Conservation (phyloP, 129 eudicot species). For the Chrysanthemum seticuspe region DNA sequence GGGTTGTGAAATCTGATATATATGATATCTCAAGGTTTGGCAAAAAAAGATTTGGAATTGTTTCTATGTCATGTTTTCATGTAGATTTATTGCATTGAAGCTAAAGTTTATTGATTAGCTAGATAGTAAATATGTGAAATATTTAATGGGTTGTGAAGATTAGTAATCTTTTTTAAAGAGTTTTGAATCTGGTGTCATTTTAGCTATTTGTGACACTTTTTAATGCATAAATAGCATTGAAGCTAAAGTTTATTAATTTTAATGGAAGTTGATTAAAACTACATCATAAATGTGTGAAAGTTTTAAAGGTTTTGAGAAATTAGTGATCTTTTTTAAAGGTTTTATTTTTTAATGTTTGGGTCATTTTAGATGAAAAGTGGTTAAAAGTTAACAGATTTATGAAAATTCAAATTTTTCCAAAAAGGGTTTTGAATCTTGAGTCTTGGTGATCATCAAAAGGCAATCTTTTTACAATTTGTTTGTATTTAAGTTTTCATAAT, state of each 20-base stretch:
- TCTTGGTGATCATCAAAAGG: neutral
- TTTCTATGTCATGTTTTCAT: slow-evolving; percentile 20
- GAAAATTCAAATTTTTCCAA: neutral
- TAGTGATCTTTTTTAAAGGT: too few species aligned
- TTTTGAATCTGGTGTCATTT: slow-evolving; percentile 15
- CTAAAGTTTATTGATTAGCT: neutral
- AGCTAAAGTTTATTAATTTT: too few species aligned
- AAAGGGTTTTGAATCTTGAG: slow-evolving; percentile 23
- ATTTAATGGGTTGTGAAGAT: neutral
- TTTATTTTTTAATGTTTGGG: too few species aligned
- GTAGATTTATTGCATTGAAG: slow-evolving; percentile 16
- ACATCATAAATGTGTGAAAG: too few species aligned
- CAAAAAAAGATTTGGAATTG: neutral
- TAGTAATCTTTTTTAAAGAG: neutral
- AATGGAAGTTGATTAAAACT: too few species aligned
- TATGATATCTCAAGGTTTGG: slow-evolving; percentile 16
- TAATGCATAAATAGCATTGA: too few species aligned
- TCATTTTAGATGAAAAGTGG: too few species aligned
- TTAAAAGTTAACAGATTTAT: slow-evolving; percentile 1
- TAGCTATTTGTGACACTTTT: too few species aligned
- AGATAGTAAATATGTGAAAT: neutral
- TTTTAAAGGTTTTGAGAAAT: too few species aligned
- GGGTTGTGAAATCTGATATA: slow-evolving; percentile 7
- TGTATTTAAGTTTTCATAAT: neutral
- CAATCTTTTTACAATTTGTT: slow-evolving; percentile 14